Base-by-base conservation (phyloP, 169 alveolate species). In the Plasmodium blacklocki region DNA sequence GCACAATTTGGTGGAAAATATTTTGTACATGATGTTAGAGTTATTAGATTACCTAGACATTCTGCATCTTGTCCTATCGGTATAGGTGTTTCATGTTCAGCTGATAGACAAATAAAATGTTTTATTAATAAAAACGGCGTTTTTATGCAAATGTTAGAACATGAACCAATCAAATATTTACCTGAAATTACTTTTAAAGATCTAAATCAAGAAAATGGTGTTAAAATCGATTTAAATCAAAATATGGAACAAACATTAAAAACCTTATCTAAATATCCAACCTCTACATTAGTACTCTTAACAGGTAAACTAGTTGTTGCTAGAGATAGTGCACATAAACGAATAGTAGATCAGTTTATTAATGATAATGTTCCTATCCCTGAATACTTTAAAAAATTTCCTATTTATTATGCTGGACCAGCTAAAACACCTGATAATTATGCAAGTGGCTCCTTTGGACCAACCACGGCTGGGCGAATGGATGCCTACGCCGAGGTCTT, bases 1-100 rank as follows among this genome's bases (percentile, higher is more conserved):
- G 98, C 98, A 43, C 98, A 96, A 85, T 96, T 96, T 70, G 98
- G 98, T 2, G 98, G 98, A 43, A 96, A 95, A 91, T 95, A 96
- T 94, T 96, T 95, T 91, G 90, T 96, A 64, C 98, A 96, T 62
- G 98, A 96, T 71, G 98, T 96, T 39, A 92, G 98, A 29, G 97
- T 96, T 26, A 90, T 96, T 58, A 75, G 98, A 19, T 92, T 96
- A 63, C 98, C 98, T 43, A 68, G 98, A 32, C 98, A 96, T 85
- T 97, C 97, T 4, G 98, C 97, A 4, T 95, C 97, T 3, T 94
- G 97, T 50, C 98, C 98, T 2, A 95, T 96, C 54, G 96, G 96
- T 76, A 94, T 96, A 29, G 98, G 98, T 47, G 97, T 96, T n/a
- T 95, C 97, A 9, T 96, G 98, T 88, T 95, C 97, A 6, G 98